Base-by-base conservation (phyloP, 1,284 basidiomycete genomes). In the Trichosporon inkin region DNA sequence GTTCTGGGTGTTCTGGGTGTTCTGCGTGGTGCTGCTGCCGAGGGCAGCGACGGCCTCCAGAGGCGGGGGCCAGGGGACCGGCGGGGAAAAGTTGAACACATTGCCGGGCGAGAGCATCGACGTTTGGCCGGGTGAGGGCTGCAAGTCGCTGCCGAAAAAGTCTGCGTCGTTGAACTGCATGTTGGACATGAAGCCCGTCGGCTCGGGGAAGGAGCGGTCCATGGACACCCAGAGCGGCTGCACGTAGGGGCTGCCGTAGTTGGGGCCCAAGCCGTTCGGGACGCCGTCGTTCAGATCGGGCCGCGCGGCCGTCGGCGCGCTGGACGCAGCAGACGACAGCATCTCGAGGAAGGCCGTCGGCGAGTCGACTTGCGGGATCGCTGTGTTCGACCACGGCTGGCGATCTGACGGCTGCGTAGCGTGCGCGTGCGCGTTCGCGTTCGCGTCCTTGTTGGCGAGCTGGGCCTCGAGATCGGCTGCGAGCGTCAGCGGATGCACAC, bases 341-440 rank as follows among this genome's bases (percentile, higher is more conserved):
- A 77, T 71, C 17, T 75, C 72, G 34, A 77, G 68, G 56, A 77
- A 74, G 2, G 71, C 64, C n/a, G 69, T 73, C 1, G 75, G 74
- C 5, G 74, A 74, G 14, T 60, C 56, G 3, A 52, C 53, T 13
- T 39, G 47, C 2, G 49, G 34, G 7, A 35, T 38, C 24, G 39
- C 14, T 11, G 39, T 22, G 17, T 39, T 39, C 1, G 39, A 35
- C 54, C 54, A 55, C 17, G 40, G 49, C 16, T 13, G 22, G n/a
- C 17, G 47, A 17, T 49, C 60, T 56, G 40, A 58, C 53, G 52
- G 20, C n/a, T n/a, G n/a, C n/a, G n/a, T n/a, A n/a, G n/a, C n/a
- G n/a, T n/a, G n/a, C n/a, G n/a, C n/a, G n/a, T n/a, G n/a, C n/a
- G n/a, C n/a, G n/a, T n/a, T n/a, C n/a, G n/a, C n/a, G 6, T 24